Percentiles rank a stretch among this genome's conserved stretches.
Evolutionary conservation across 768 basidiomycete species (phyloP).

Genomic region (Pholiota conissans): DNA sequence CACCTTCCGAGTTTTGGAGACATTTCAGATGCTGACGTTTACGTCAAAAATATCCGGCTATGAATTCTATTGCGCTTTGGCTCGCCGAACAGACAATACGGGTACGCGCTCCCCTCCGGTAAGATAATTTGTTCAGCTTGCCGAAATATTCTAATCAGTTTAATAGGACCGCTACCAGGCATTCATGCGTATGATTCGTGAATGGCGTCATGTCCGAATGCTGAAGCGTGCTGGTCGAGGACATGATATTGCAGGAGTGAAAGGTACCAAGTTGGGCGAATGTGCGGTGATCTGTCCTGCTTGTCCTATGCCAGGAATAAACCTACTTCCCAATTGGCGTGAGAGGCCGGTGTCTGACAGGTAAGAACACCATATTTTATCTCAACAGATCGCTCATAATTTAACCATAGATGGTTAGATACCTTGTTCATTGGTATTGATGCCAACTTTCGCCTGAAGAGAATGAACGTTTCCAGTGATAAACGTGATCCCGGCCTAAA

Average conservation of each 20-base stretch:
- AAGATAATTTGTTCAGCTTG: too few species aligned
- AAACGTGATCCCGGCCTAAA: not conserved
- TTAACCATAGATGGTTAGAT: not conserved
- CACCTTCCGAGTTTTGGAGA: slow-evolving; percentile 28
- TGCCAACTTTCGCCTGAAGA: not conserved
- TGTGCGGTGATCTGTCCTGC: not conserved
- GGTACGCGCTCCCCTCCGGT: slow-evolving; percentile 18
- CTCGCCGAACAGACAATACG: slow-evolving; percentile 28
- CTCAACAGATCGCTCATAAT: too few species aligned
- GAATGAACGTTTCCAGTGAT: not conserved
- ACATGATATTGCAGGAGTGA: not conserved
- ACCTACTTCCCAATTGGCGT: not conserved
- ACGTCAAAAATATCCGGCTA: slow-evolving; percentile 30
- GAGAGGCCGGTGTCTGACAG: not conserved
- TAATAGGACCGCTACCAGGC: not conserved
- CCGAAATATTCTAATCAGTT: too few species aligned
- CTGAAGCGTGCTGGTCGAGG: not conserved
- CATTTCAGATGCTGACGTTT: slow-evolving; percentile 32
- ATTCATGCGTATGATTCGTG: not conserved
- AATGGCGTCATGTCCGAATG: not conserved
- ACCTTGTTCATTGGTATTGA: not conserved
- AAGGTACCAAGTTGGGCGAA: not conserved
- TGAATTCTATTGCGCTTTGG: slow-evolving; percentile 30
- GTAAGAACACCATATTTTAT: too few species aligned
- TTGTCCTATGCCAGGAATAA: not conserved